A percentile compares a stretch with the other conserved stretches of the same genome.
phyloP scores from a whole-genome alignment of 345 rosid genomes.

The Eucalyptus polybractea region DNA sequence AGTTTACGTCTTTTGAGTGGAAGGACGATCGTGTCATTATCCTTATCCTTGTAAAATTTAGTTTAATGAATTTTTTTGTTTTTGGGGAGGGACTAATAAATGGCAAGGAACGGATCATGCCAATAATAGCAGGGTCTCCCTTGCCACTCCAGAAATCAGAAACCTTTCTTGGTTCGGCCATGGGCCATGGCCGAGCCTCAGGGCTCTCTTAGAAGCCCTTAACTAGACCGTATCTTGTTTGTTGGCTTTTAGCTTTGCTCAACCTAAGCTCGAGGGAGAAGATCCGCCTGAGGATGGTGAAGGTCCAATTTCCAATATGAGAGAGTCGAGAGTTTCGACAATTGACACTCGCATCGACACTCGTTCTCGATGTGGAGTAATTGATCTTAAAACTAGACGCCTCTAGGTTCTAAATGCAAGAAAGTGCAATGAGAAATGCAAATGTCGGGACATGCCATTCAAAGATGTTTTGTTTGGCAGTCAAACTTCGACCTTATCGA shows the following conservation, averaged over 20 bases:
- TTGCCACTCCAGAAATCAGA: no score
- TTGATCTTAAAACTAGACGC: background rate
- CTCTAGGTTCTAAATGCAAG: background rate
- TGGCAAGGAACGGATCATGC: background rate
- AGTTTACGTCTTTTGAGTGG: fast-evolving
- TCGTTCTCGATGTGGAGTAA: background rate
- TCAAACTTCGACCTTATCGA: background rate
- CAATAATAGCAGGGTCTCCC: no score
- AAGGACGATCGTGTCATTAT: fast-evolving
- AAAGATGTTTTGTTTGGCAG: background rate
- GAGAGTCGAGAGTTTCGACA: background rate
- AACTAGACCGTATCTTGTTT: background rate
- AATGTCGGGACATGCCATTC: background rate
- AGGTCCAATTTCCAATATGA: background rate
- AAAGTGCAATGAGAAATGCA: background rate
- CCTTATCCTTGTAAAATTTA: no score
- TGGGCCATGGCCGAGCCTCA: background rate
- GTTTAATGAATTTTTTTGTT: no score
- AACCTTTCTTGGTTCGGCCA: no score
- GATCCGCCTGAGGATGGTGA: background rate
- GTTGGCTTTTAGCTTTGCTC: background rate
- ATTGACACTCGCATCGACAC: background rate
- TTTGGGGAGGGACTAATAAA: no score
- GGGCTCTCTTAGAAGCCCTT: background rate
- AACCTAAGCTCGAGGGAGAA: background rate